These are phyloP conservation scores for Leccinum imitatum DNA, from an alignment of 768 basidiomycete genomes.

Conservation along the genomic window DNA sequence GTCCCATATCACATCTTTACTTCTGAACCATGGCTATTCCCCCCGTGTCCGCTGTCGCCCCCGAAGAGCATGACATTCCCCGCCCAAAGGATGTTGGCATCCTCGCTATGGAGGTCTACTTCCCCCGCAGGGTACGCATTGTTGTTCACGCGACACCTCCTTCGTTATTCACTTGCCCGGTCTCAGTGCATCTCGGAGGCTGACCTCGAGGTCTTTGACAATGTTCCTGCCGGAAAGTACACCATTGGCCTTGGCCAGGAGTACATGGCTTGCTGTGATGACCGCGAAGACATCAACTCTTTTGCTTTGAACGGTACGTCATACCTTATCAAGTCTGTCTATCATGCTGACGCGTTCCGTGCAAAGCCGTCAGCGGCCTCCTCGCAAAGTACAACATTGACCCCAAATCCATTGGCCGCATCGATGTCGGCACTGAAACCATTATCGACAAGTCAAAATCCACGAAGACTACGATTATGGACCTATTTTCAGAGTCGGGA, in stretches of 20 bases:
- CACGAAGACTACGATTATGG: conserved; percentile 98
- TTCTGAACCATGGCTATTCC: conserved; percentile 25
- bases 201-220: conserved; percentile 92
- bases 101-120: conserved; percentile 92
- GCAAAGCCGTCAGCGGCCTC: conserved; percentile 81
- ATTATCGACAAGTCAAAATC: conserved; percentile 99
- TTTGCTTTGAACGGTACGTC: conserved; percentile 87
- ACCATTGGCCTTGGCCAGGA: conserved; percentile 98
- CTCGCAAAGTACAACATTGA: conserved; percentile 95
- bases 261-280: conserved; percentile 98
- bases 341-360: neutral
- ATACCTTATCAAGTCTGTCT: neutral
- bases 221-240: conserved; percentile 94
- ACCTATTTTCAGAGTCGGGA: conserved; percentile 88
- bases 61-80: conserved; percentile 23
- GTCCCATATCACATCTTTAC: neutral
- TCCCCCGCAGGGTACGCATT: conserved; percentile 77
- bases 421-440: conserved; percentile 98
- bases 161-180: conserved; percentile 8
- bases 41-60: conserved; percentile 11
- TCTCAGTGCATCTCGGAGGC: conserved; percentile 90
- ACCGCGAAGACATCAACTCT: conserved; percentile 99
- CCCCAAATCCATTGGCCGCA: conserved; percentile 93
- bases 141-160: conserved; percentile 10
- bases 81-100: conserved; percentile 94